Base-by-base conservation (phyloP, 2,329 filamentous ascomycete species). In the Chaetomiaceae sp. region DNA sequence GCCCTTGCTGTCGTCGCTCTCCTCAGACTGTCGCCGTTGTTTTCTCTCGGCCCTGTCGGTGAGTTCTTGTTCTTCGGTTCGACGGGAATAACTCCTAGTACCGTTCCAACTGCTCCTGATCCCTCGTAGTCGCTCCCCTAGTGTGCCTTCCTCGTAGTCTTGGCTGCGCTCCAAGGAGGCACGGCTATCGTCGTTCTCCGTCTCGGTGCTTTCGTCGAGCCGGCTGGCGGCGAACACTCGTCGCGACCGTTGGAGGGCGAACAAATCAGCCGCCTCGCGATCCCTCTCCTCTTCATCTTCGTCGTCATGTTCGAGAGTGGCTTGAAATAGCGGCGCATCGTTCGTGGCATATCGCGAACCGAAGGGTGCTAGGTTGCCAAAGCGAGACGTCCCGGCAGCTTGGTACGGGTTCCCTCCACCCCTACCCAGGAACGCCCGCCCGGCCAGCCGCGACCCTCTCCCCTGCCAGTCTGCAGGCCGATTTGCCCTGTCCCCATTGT, bases 291-390 rank as follows among this genome's bases (percentile, higher is more conserved):
- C 85, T 63, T 93, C 90, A 51, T 97, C 91, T 53, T 96, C 90
- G 61, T 94, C 88, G 66, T 96, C 90, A 51, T 86, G 82, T 54
- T 95, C 89, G 14, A 89, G 79, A 4, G 87, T 83, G 60, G 88
- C 95, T 66, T 93, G 89, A 65, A 98, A 97, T n/a, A 98, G 74
- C 45, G 93, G 93, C 9, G 91, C 90, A 56, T 89, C 86, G 48
- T 87, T 84, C 17, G 74, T 73, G 36, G 80, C 73, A 50, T 86
- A 82, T 41, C 89, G 79, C 10, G 87, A 88, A 22, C 84, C 81
- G 63, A 95, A 95, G 24, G 82, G 46, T 12, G 55, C 83, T 45
- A 76, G 61, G 42, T 71, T 69, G 52, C 94, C 90, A 57, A 88
- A 78, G 38, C 89, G 82, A 3, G 86, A 88, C n/a, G n/a, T n/a